These are phyloP conservation scores for Penicillium psychrosexuale DNA, from an alignment of 2,329 filamentous ascomycete species.

Conservation along the genomic window DNA sequence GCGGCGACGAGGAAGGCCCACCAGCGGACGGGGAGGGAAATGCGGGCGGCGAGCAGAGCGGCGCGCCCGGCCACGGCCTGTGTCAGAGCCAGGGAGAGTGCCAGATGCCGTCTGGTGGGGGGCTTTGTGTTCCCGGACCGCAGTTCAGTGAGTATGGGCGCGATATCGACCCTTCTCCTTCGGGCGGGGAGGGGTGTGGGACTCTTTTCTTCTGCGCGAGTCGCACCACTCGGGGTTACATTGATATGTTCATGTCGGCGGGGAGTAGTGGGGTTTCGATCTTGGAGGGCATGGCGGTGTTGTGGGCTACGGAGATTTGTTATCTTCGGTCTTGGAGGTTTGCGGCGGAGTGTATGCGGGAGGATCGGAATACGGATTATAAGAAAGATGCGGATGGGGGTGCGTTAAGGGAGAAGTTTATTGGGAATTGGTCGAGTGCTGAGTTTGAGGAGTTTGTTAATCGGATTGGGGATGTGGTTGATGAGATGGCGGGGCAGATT, in stretches of 20 bases:
- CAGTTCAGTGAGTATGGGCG: not conserved
- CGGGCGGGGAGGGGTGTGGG: slow-evolving; percentile 8
- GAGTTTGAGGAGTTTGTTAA: slow-evolving; percentile 62
- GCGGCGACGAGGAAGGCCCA: slow-evolving; percentile 24
- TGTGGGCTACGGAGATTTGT: slow-evolving; percentile 71
- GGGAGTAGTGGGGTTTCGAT: slow-evolving; percentile 52
- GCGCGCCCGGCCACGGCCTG: slow-evolving; percentile 12
- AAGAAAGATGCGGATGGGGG: slow-evolving; percentile 61
- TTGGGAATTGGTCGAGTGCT: slow-evolving; percentile 64
- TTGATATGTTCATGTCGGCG: slow-evolving; percentile 60
- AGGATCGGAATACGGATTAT: slow-evolving; percentile 10
- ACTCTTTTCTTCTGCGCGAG: slow-evolving; percentile 35
- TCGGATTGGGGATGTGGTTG: slow-evolving; percentile 54
- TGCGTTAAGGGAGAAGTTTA: slow-evolving; percentile 62
- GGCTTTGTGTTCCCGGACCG: slow-evolving; percentile 9
- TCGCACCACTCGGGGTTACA: slow-evolving; percentile 52
- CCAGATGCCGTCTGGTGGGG: slow-evolving; percentile 17
- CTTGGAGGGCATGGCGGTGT: slow-evolving; percentile 67
- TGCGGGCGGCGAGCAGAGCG: not conserved
- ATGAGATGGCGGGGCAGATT: slow-evolving; percentile 50
- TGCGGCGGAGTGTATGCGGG: slow-evolving; percentile 36
- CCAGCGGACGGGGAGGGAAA: not conserved
- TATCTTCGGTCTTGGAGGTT: slow-evolving; percentile 60
- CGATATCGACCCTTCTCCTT: not conserved
- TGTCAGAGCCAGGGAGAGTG: slow-evolving; percentile 23